Conservation (phyloP, 2,329 filamentous ascomycete genomes). For the Curvularia spicifera region DNA sequence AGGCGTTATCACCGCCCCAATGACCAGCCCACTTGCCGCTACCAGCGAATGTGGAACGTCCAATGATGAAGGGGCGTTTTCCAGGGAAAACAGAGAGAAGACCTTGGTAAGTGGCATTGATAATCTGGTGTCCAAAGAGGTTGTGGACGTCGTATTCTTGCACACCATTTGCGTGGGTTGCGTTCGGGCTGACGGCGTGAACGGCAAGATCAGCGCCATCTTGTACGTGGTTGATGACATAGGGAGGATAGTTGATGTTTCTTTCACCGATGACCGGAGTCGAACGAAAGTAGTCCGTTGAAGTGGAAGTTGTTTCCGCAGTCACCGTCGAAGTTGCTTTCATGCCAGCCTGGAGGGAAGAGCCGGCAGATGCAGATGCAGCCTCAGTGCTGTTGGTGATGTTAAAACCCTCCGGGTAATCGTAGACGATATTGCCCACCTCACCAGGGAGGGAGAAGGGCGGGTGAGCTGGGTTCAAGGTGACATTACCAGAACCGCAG, state of each 20-base stretch:
- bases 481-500: constrained; percentile 70
- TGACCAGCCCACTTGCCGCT: constrained; percentile 78
- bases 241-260: constrained; percentile 76
- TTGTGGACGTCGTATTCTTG: constrained; percentile 86
- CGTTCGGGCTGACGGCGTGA: constrained; percentile 76
- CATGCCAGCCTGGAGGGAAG: constrained; percentile 58
- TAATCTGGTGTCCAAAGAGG: constrained; percentile 70
- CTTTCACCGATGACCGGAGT: constrained; percentile 68
- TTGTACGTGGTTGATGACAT: constrained; percentile 75
- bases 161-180: constrained; percentile 74
- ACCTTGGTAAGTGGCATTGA: constrained; percentile 77
- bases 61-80: constrained; percentile 84
- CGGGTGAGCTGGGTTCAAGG: constrained; percentile 72
- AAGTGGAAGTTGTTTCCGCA: constrained; percentile 31
- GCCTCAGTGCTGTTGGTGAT: constrained; percentile 72
- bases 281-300: constrained; percentile 60
- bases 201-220: constrained; percentile 69
- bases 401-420: constrained; percentile 74
- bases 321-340: constrained; percentile 35
- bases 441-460: constrained; percentile 70
- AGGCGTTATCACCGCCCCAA: constrained; percentile 77
- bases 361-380: constrained; percentile 62
- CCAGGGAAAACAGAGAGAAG: constrained; percentile 68
- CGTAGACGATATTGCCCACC: constrained; percentile 63
- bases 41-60: constrained; percentile 80